Evolutionary conservation across 2,329 filamentous ascomycete species (phyloP), one percentile per base, ranked within the genome.

Genomic region (Nemania diffusa): DNA sequence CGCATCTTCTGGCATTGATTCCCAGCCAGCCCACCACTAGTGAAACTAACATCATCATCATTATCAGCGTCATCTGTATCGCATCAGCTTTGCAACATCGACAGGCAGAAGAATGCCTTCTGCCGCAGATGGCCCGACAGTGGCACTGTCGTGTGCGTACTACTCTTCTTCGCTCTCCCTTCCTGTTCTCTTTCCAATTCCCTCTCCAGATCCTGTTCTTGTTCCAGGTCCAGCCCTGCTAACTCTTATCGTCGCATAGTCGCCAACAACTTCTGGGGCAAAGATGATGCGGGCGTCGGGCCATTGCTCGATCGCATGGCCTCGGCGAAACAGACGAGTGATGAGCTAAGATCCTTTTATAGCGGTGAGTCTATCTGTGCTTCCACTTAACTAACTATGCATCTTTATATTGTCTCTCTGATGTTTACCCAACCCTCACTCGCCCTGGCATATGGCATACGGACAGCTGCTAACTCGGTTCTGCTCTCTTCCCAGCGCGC

Each of bases 251-350:
- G 9, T 34, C 37, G 11, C 26, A 64, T 72, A 94, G 94, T 99
- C 83, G 95, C 96, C 76, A 99, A 99, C 84, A 99, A 99, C 80
- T 99, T 99, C 81, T 99, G 96, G 96, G 96, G 96, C 71, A 98
- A 97, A 85, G 95, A 98, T 79, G 96, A 99, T 85, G 96, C 95
- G 58, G 97, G 96, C 78, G 94, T 99, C 76, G 86, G 87, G 52
- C 97, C 96, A 65, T 88, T 99, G 76, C 87, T 99, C 32, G 93
- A 95, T 79, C 95, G 96, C 77, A 97, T 99, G 93, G 91, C 93
- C 77, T 91, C 90, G 80, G 93, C 96, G 56, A 99, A 99, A 84
- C 89, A 92, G 75, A 97, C 96, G 27, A 94, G 91, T 78, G 97
- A 99, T 81, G 96, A 99, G 81, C 81, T 99, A 57, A 95, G 92